A percentile compares a stretch with the other conserved stretches of the same genome.
Evolutionary conservation across 257 asterid genomes (phyloP).

Genomic region (Echites panduratus): DNA sequence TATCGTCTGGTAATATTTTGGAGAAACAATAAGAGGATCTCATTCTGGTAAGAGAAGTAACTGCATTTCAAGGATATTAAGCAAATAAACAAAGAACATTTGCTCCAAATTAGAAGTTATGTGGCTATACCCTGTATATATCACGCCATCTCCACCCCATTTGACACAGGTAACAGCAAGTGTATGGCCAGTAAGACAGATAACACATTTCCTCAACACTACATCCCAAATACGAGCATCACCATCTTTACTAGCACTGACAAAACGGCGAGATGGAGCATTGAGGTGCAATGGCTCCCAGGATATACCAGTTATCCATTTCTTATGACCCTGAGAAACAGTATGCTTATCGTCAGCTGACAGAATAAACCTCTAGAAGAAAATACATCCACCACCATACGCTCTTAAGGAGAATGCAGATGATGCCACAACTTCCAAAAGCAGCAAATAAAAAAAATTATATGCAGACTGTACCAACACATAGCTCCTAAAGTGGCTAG

Average conservation of each 20-base stretch:
- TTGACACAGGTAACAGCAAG: conserved; percentile 94
- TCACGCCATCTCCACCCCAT: conserved; percentile 98
- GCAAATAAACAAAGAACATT: not conserved
- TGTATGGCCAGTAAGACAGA: conserved; percentile 80
- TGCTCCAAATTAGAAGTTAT: not conserved
- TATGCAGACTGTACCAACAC: not conserved
- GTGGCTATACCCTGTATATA: conserved; percentile 78
- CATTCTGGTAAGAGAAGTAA: not conserved
- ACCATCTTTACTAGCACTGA: conserved; percentile 96
- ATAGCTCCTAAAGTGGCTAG: not conserved
- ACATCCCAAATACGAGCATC: conserved; percentile 99
- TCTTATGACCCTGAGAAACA: conserved; percentile 83
- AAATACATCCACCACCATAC: not conserved
- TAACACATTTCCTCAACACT: conserved; percentile 55
- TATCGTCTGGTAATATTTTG: not conserved
- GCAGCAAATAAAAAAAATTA: not conserved
- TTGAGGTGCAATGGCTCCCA: conserved; percentile 95
- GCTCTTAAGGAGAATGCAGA: not conserved
- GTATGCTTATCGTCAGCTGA: not conserved
- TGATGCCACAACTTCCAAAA: not conserved
- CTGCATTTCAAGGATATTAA: not conserved
- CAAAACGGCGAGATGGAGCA: conserved; percentile 91
- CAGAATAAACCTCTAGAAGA: too few relatives aligned
- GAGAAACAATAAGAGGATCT: not conserved
- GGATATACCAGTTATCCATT: conserved; percentile 96